phyloP scores from a whole-genome alignment of 352 stramenopile genomes.

The Bremia lactucae region DNA sequence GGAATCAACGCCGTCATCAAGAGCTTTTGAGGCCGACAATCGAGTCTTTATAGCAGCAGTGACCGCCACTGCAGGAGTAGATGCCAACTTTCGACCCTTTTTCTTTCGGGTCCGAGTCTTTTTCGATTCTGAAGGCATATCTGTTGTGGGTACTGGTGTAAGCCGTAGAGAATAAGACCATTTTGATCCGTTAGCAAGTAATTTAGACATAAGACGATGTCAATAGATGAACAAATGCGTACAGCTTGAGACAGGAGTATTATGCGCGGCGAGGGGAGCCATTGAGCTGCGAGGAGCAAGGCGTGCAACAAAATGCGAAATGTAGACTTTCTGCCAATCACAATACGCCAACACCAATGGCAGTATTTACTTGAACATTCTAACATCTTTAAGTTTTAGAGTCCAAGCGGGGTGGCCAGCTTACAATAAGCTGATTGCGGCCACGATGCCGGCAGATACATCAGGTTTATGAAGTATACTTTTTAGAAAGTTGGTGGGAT shows the following conservation, averaged over 20 bases:
- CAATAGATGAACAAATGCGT: conserved; percentile 3
- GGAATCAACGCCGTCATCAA: conserved; percentile 10
- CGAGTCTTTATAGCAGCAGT: conserved; percentile 2
- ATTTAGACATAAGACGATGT: not conserved
- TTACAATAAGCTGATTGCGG: no score
- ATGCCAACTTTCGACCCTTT: conserved; percentile 11
- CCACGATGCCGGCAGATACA: no score
- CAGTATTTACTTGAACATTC: no score
- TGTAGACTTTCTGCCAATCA: conserved; percentile 2
- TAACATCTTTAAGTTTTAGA: conserved; percentile 6
- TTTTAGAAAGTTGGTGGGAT: no score
- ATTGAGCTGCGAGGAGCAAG: conserved; percentile 16
- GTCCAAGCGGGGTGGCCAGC: no score
- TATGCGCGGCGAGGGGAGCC: conserved; percentile 8
- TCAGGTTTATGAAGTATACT: no score
- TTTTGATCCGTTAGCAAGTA: no score
- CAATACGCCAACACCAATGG: no score
- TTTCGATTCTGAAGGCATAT: conserved; percentile 8
- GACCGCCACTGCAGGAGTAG: conserved; percentile 4
- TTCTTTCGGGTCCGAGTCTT: conserved; percentile 28
- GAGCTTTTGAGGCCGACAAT: conserved; percentile 11
- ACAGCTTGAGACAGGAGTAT: conserved; percentile 7
- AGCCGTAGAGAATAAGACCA: conserved; percentile 1
- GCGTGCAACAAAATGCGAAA: not conserved
- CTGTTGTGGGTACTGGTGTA: conserved; percentile 8